These are phyloP conservation scores for Monilinia polystroma DNA, from an alignment of 2,329 filamentous ascomycete genomes.

Conservation along the genomic window DNA sequence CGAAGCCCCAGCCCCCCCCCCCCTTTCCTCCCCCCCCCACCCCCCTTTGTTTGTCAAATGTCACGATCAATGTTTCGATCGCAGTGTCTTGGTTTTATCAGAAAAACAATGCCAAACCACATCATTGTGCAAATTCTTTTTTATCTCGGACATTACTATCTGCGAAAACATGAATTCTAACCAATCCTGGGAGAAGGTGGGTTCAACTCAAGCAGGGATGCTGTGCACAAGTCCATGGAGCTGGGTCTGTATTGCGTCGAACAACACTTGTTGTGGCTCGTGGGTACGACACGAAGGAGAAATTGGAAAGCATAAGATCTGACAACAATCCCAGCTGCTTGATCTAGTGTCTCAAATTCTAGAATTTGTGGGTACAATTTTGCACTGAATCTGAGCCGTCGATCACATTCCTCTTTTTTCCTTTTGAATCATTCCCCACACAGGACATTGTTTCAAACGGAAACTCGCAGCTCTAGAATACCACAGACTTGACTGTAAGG, in stretches of 20 bases:
- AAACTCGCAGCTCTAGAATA: not conserved
- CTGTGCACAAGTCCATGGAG: constrained; percentile 1
- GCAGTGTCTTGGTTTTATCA: not conserved
- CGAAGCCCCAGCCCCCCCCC: not conserved
- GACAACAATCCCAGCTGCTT: not conserved
- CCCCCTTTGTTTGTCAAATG: not conserved
- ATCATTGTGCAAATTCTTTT: not conserved
- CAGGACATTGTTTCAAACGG: not conserved
- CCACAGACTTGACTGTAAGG: constrained; percentile 9
- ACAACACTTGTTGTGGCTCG: constrained; percentile 1
- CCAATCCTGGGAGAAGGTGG: not conserved
- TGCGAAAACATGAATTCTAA: not conserved
- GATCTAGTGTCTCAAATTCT: not conserved
- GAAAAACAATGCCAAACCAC: not conserved
- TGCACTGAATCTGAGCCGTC: not conserved
- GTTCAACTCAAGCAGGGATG: not conserved
- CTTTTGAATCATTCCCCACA: constrained; percentile 1
- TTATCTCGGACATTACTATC: not conserved
- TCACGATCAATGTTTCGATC: not conserved
- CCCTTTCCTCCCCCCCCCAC: no score
- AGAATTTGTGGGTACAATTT: not conserved
- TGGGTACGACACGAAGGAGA: not conserved
- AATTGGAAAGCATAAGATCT: not conserved
- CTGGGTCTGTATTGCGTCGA: constrained; percentile 8
- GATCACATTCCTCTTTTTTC: constrained; percentile 15